Conservation (phyloP, 345 rosid genomes). For the Lumnitzera racemosa region DNA sequence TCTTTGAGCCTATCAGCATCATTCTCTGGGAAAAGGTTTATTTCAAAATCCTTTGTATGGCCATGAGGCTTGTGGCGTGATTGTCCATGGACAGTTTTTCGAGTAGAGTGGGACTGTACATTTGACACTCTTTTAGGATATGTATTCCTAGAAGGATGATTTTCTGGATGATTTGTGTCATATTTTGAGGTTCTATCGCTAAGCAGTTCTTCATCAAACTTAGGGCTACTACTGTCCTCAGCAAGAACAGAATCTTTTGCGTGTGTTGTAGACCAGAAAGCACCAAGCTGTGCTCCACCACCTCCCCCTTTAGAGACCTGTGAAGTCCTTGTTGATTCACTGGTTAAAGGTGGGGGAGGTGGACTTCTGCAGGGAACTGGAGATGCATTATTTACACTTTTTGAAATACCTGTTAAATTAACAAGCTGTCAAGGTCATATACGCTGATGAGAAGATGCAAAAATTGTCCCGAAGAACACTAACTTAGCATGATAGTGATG, state of each 20-base stretch:
- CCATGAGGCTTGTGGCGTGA: conserved; percentile 23
- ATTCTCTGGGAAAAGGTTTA: conserved; percentile 29
- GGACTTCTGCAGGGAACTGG: conserved; percentile 80
- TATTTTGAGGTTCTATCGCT: conserved; percentile 30
- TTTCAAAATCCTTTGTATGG: conserved; percentile 45
- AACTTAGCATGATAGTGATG: neutral
- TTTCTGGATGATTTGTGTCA: conserved; percentile 36
- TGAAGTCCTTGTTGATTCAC: conserved; percentile 22
- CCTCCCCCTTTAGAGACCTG: conserved; percentile 31
- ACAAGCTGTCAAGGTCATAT: neutral
- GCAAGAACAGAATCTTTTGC: conserved; percentile 44
- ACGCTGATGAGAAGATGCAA: neutral
- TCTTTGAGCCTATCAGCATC: conserved; percentile 36
- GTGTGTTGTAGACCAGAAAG: conserved; percentile 89
- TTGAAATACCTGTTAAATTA: conserved; percentile 39
- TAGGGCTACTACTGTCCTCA: conserved; percentile 48
- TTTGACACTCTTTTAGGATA: conserved; percentile 44
- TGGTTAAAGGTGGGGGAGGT: conserved; percentile 56
- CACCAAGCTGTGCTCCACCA: conserved; percentile 67
- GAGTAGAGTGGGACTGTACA: conserved; percentile 22
- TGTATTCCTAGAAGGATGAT: conserved; percentile 27
- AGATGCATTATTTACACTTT: conserved; percentile 45
- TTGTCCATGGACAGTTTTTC: conserved; percentile 26
- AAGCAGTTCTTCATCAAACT: conserved; percentile 56
- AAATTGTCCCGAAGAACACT: no score